These are phyloP conservation scores for Yamadazyma ubonensis DNA, from an alignment of 805 yeast genomes.

Conservation along the genomic window DNA sequence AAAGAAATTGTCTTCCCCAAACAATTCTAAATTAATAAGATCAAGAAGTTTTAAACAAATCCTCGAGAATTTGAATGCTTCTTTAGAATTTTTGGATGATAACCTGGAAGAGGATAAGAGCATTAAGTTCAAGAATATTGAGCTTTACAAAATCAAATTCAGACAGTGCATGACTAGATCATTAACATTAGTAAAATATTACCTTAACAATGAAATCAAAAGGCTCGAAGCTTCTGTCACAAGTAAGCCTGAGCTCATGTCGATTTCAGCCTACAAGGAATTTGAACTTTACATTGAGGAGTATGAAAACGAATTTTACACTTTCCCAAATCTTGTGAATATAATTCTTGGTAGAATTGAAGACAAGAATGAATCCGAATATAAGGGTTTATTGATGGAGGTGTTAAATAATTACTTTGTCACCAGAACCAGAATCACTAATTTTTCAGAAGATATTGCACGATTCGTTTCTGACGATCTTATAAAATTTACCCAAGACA, in stretches of 20 bases:
- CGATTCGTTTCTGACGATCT: constrained; percentile 28
- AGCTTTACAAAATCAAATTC: constrained; percentile 66
- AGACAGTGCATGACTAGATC: constrained; percentile 83
- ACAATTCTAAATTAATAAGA: constrained; percentile 39
- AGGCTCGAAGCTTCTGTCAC: constrained; percentile 23
- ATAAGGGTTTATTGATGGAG: constrained; percentile 65
- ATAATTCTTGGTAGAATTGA: constrained; percentile 39
- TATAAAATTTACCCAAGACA: constrained; percentile 61
- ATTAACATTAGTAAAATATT: constrained; percentile 69
- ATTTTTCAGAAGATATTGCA: constrained; percentile 34
- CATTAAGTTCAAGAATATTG: constrained; percentile 60
- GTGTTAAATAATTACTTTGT: constrained; percentile 63
- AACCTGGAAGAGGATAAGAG: constrained; percentile 41
- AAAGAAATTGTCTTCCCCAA: constrained; percentile 59
- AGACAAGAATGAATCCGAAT: constrained; percentile 44
- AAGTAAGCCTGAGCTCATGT: constrained; percentile 18
- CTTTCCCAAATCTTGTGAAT: constrained; percentile 32
- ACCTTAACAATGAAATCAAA: constrained; percentile 48
- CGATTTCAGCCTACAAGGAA: constrained; percentile 60
- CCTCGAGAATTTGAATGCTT: constrained; percentile 60
- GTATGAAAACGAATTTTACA: constrained; percentile 15
- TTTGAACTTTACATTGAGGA: constrained; percentile 36
- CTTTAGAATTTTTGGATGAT: constrained; percentile 50
- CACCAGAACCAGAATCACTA: constrained; percentile 51
- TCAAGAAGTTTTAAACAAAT: constrained; percentile 41